Percentiles rank a stretch among this genome's conserved stretches.
Conservation (phyloP, 495 filamentous ascomycete genomes). For the Lasiosphaeria hispida region DNA sequence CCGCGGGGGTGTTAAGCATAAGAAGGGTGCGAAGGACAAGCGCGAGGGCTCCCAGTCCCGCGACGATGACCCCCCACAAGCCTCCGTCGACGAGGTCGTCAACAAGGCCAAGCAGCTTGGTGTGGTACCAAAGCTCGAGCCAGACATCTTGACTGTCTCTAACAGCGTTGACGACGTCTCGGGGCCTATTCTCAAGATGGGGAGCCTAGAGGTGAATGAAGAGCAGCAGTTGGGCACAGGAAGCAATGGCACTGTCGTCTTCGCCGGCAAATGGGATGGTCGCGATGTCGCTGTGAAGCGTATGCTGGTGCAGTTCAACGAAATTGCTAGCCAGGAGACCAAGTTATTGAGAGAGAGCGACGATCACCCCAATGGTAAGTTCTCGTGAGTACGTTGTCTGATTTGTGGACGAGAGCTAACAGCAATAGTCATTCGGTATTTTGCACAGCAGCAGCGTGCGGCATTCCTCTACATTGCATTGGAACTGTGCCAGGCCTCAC, state of each 20-base stretch:
- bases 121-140: constrained; percentile 51
- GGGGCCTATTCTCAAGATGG: constrained; percentile 64
- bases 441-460: constrained; percentile 79
- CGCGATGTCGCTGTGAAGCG: constrained; percentile 93
- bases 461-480: constrained; percentile 96
- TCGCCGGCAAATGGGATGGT: constrained; percentile 81
- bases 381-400: neutral
- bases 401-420: constrained; percentile 23
- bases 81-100: constrained; percentile 44
- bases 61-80: constrained; percentile 38
- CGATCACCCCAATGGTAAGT: constrained; percentile 77
- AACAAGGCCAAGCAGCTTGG: constrained; percentile 45
- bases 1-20: constrained; percentile 74
- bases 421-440: constrained; percentile 81
- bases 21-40: constrained; percentile 51
- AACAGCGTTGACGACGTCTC: constrained; percentile 54
- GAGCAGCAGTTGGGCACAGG: constrained; percentile 73
- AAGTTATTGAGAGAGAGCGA: constrained; percentile 87
- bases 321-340: constrained; percentile 92
- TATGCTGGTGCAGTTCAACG: constrained; percentile 92
- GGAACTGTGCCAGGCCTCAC: constrained; percentile 90
- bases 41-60: constrained; percentile 40
- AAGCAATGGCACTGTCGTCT: constrained; percentile 84
- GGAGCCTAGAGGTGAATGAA: constrained; percentile 69
- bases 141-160: constrained; percentile 51